phyloP scores from a whole-genome alignment of 2,329 filamentous ascomycete species.

The Verticillium nonalfalfae region DNA sequence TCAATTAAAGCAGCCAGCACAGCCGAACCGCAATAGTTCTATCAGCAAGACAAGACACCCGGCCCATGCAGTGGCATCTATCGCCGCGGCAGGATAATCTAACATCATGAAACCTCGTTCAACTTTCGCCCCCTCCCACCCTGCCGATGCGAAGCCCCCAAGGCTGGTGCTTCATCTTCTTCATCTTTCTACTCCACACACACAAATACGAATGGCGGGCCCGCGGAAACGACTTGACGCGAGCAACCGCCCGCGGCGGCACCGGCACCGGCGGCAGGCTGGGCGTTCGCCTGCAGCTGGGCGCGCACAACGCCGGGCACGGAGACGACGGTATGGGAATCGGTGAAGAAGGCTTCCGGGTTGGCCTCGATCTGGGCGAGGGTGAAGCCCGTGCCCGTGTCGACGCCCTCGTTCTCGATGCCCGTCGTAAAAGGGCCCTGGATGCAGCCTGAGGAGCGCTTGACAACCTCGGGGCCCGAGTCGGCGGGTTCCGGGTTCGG shows the following conservation, averaged over 20 bases:
- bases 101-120: no score
- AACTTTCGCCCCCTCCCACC: no score
- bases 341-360: constrained; percentile 39
- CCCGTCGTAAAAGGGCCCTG: constrained; percentile 36
- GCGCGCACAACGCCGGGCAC: constrained; percentile 29
- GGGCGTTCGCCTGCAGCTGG: constrained; percentile 2
- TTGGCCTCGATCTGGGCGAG: constrained; percentile 39
- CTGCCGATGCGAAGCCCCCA: no score
- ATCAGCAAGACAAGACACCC: no score
- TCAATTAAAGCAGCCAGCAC: no score
- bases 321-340: constrained; percentile 35
- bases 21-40: no score
- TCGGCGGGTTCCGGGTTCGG: constrained; percentile 33
- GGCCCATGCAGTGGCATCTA: no score
- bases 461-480: constrained; percentile 17
- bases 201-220: neutral
- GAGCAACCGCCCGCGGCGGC: neutral
- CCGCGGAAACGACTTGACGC: neutral
- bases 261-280: neutral
- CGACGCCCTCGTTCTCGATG: constrained; percentile 25
- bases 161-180: no score
- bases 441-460: constrained; percentile 15
- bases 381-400: constrained; percentile 37
- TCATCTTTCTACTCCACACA: neutral
- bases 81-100: no score